Percentiles rank a stretch among this genome's conserved stretches.
Conservation (phyloP, 345 rosid genomes). For the Melaleuca quinquenervia region DNA sequence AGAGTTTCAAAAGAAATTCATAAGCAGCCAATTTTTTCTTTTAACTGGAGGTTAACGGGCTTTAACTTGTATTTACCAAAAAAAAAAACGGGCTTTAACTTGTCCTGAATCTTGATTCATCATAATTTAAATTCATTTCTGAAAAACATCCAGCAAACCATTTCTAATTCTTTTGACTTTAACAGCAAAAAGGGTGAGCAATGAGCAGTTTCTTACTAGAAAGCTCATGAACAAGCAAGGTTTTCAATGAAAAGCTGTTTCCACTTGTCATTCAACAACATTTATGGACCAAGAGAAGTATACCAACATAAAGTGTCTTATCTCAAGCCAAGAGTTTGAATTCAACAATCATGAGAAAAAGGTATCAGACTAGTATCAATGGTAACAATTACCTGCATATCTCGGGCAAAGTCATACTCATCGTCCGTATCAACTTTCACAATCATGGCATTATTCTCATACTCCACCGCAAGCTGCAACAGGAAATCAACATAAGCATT, state of each 20-base stretch:
- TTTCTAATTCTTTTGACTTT: neutral
- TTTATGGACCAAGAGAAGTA: neutral
- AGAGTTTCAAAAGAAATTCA: neutral
- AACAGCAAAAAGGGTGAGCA: neutral
- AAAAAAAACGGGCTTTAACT: neutral
- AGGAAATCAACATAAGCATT: neutral
- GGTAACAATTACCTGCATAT: conserved; percentile 60
- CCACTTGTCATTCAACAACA: neutral
- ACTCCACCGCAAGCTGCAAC: conserved; percentile 79
- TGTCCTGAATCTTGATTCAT: neutral
- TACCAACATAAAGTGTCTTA: neutral
- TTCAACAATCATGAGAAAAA: neutral
- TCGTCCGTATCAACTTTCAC: conserved; percentile 90
- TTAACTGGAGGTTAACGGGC: neutral
- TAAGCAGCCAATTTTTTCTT: neutral
- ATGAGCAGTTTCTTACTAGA: neutral
- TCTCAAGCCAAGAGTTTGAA: neutral
- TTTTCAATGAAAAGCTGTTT: neutral
- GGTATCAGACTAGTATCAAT: neutral
- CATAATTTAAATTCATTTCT: neutral
- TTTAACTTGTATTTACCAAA: neutral
- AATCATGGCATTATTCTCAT: conserved; percentile 67
- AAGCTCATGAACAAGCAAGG: neutral
- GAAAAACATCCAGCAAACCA: neutral
- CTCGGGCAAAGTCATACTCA: conserved; percentile 81